phyloP scores from a whole-genome alignment of 2,329 filamentous ascomycete species.

The Fusarium chaquense region DNA sequence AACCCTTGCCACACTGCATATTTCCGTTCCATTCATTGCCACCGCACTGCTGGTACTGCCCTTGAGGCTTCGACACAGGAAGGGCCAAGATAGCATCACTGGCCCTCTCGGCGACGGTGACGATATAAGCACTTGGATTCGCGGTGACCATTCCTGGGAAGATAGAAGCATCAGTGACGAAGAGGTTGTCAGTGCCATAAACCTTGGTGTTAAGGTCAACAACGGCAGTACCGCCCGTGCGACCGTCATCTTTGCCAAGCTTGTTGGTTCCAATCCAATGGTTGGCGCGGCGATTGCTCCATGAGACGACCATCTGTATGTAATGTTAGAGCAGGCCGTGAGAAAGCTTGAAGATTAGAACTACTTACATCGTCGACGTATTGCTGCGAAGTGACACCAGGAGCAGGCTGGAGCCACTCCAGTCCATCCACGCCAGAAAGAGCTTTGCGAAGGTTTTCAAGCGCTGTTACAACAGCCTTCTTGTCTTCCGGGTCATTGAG shows the following conservation, averaged over 20 bases:
- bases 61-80: slow-evolving; percentile 12
- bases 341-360: neutral
- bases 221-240: slow-evolving; percentile 10
- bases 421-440: slow-evolving; percentile 12
- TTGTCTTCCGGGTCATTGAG: slow-evolving; percentile 20
- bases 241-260: slow-evolving; percentile 18
- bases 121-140: slow-evolving; percentile 7
- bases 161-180: slow-evolving; percentile 12
- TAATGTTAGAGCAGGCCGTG: neutral
- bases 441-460: slow-evolving; percentile 16
- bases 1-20: slow-evolving; percentile 19
- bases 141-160: slow-evolving; percentile 20
- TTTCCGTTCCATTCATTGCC: slow-evolving; percentile 7
- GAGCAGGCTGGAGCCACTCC: slow-evolving; percentile 18
- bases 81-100: slow-evolving; percentile 17
- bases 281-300: slow-evolving; percentile 22
- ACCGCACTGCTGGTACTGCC: slow-evolving; percentile 13
- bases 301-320: slow-evolving; percentile 9
- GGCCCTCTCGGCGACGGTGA: slow-evolving; percentile 5
- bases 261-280: slow-evolving; percentile 27
- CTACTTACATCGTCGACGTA: slow-evolving; percentile 16
- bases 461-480: slow-evolving; percentile 17
- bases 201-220: slow-evolving; percentile 26
- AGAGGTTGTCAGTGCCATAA: slow-evolving; percentile 20
- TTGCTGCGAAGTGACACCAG: slow-evolving; percentile 9